These are phyloP conservation scores for Ceratobasidium sp. DNA, from an alignment of 1,284 basidiomycete species.

Conservation along the genomic window DNA sequence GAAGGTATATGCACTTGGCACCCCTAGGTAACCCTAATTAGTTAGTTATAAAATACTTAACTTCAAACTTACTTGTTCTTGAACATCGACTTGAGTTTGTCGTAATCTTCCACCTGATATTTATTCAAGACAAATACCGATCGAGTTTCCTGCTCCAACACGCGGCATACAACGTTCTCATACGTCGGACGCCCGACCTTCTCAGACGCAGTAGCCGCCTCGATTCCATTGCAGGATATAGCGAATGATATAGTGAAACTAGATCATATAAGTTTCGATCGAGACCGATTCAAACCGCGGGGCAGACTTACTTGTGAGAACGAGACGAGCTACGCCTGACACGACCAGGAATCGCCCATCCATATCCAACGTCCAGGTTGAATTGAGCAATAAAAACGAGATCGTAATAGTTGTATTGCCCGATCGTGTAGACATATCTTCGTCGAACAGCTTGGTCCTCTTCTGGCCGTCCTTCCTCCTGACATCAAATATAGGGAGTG, in stretches of 20 bases:
- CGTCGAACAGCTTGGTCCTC: neutral
- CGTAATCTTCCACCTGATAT: neutral
- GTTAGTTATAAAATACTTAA: too few species aligned
- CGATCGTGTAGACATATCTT: neutral
- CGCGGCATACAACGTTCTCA: neutral
- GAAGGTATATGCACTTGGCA: neutral
- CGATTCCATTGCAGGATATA: neutral
- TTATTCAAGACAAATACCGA: neutral
- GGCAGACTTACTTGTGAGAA: neutral
- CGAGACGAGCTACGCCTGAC: neutral
- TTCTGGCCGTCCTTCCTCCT: neutral
- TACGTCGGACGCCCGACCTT: neutral
- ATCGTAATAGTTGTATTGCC: neutral
- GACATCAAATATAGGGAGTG: too few species aligned
- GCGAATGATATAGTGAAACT: conserved; percentile 1
- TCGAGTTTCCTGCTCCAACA: neutral
- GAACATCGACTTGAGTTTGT: neutral
- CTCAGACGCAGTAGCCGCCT: neutral
- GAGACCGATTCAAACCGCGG: too few species aligned
- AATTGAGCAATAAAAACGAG: conserved; percentile 14
- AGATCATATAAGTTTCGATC: neutral
- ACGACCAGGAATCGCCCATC: neutral
- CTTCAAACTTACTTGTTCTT: neutral
- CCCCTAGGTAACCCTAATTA: neutral
- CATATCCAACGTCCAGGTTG: neutral